phyloP scores from a whole-genome alignment of 805 yeast species.

The Pichia deserticola region DNA sequence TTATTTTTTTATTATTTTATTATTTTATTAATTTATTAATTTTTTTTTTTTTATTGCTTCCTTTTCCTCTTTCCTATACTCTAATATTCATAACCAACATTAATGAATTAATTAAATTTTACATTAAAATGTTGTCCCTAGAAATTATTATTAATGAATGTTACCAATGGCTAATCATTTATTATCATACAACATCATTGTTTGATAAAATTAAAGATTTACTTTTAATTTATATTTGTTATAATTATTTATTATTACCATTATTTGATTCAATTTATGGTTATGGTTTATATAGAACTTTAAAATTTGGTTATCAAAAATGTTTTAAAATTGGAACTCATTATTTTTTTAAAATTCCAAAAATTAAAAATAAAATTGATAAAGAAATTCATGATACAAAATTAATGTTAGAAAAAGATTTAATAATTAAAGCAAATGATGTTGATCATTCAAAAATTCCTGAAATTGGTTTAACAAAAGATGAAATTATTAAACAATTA shows the following conservation, averaged over 20 bases:
- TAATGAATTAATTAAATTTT: background rate
- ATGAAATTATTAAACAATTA: constrained; percentile 43
- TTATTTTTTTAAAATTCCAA: constrained; percentile 19
- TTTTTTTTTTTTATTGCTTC: too few relatives aligned
- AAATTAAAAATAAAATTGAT: constrained; percentile 49
- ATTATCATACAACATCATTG: background rate
- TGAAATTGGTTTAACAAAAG: constrained; percentile 42
- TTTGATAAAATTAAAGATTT: constrained; percentile 13
- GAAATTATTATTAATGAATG: background rate
- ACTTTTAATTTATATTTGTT: constrained; percentile 8
- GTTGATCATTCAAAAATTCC: constrained; percentile 50
- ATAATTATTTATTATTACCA: constrained; percentile 3
- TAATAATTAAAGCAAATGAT: constrained; percentile 48
- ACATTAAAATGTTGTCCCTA: background rate
- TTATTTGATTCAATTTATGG: constrained; percentile 15
- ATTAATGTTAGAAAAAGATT: constrained; percentile 42
- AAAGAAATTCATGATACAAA: constrained; percentile 46
- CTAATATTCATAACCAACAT: too few relatives aligned
- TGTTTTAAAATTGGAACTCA: constrained; percentile 9
- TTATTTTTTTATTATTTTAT: too few relatives aligned
- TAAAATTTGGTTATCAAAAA: constrained; percentile 1
- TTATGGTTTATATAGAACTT: constrained; percentile 19
- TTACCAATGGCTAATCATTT: background rate
- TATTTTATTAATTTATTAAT: too few relatives aligned
- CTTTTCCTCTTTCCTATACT: too few relatives aligned